Conservation (phyloP, 169 alveolate species). For the Cryptosporidium canis region DNA sequence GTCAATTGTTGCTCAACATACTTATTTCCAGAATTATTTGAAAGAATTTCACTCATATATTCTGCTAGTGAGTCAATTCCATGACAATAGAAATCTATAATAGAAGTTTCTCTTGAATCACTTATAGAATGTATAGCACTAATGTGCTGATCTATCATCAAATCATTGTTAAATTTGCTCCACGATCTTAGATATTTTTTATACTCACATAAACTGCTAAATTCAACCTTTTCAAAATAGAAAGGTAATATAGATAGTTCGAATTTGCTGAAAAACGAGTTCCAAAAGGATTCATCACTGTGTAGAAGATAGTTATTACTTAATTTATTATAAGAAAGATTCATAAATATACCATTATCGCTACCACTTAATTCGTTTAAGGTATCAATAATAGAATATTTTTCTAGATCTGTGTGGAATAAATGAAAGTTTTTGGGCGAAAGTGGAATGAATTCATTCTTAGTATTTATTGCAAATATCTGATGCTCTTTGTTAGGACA, state of each 20-base stretch:
- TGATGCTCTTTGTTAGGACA: not conserved
- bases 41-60: not conserved
- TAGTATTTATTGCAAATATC: conserved; percentile 7
- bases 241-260: conserved; percentile 51
- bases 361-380: not conserved
- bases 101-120: not conserved
- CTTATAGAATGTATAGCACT: not conserved
- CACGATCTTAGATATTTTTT: not conserved
- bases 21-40: not conserved
- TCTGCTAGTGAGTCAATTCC: conserved; percentile 28
- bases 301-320: not conserved
- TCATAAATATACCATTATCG: not conserved
- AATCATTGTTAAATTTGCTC: not conserved
- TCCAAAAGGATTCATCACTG: conserved; percentile 32
- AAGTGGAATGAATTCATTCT: conserved; percentile 2
- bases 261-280: conserved; percentile 2
- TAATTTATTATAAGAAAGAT: not conserved
- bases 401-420: not conserved
- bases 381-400: not conserved
- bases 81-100: conserved; percentile 8
- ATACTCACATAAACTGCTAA: not conserved
- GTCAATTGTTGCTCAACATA: not conserved
- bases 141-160: not conserved
- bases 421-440: conserved; percentile 5
- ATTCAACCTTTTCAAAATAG: conserved; percentile 5